Percentiles rank a stretch among this genome's conserved stretches.
phyloP scores from a whole-genome alignment of 768 basidiomycete species.

The Mycena crocata region DNA sequence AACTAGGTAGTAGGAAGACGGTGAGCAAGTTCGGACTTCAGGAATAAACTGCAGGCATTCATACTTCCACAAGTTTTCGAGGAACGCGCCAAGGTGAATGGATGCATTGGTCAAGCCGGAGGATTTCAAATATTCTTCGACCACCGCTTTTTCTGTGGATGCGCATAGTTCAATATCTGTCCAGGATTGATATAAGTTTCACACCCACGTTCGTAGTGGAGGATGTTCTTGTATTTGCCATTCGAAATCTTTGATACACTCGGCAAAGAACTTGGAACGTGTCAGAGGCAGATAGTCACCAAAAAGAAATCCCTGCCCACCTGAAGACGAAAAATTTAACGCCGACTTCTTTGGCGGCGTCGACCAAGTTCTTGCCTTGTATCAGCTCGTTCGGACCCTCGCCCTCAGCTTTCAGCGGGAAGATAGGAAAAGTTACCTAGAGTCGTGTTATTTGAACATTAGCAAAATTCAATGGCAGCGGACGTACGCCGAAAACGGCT shows the following conservation, averaged over 20 bases:
- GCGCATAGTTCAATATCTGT: not conserved
- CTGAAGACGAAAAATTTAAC: slow-evolving; percentile 17
- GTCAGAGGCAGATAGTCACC: not conserved
- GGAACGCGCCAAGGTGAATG: not conserved
- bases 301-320: not conserved
- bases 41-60: not conserved
- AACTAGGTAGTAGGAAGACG: too few relatives aligned
- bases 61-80: not conserved
- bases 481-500: slow-evolving; percentile 33
- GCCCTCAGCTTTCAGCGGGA: not conserved
- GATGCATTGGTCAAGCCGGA: not conserved
- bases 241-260: not conserved
- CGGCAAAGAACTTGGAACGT: not conserved
- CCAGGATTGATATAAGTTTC: not conserved
- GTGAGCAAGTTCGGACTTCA: too few relatives aligned
- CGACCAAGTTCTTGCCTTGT: slow-evolving; percentile 16
- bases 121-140: slow-evolving; percentile 1
- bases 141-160: not conserved
- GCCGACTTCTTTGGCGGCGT: slow-evolving; percentile 18
- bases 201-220: not conserved
- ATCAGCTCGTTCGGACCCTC: not conserved
- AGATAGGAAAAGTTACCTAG: not conserved
- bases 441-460: not conserved
- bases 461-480: not conserved
- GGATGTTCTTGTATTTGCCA: not conserved